Evolutionary conservation across 2,329 filamentous ascomycete genomes (phyloP), one percentile per base, ranked within the genome.

Genomic region (Beauveria pseudobassiana): DNA sequence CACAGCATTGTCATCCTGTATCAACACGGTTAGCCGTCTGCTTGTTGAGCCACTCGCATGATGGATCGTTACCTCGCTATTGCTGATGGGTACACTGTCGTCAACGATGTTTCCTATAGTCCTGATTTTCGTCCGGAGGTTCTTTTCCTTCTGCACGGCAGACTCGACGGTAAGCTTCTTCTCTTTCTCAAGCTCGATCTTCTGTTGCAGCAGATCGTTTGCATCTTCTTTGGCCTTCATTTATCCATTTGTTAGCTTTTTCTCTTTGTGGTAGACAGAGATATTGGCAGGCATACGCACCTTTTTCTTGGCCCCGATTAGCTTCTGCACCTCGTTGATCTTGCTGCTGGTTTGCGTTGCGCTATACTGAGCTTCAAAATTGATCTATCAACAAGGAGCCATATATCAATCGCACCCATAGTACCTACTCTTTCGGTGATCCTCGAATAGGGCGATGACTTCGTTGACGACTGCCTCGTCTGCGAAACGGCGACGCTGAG

Each of bases 291-390:
- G 22, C 28, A 42, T 8, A 61, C 69, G 63, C 67, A 86, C 87
- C 87, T 96, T 96, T 80, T 96, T 96, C 82, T 93, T 96, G 70
- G 84, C 80, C 20, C 90, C 91, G 72, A 98, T 96, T 73, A 92
- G 86, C 77, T 96, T 96, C 74, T 96, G 90, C 34, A 91, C 83
- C 22, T 84, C 87, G 77, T 98, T 98, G 76, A 96, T 93, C 78
- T 90, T 87, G 69, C 86, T 87, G 67, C 88, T 89, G 68, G 95
- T 83, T 74, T 96, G 91, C 22, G 87, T 91, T 8, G 87, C 89
- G 60, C 83, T 85, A 72, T 93, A 95, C 64, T 90, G 84, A 59
- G 89, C 74, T 76, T 49, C 65, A 20, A 9, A 20, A 18, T 40
- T 38, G n/a, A 10, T 38, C 10, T 34, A 38, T 38, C 34, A 38